A percentile compares a stretch with the other conserved stretches of the same genome.
These are phyloP conservation scores for Gossypium trilobum DNA, from an alignment of 441 rosid species.

Conservation along the genomic window DNA sequence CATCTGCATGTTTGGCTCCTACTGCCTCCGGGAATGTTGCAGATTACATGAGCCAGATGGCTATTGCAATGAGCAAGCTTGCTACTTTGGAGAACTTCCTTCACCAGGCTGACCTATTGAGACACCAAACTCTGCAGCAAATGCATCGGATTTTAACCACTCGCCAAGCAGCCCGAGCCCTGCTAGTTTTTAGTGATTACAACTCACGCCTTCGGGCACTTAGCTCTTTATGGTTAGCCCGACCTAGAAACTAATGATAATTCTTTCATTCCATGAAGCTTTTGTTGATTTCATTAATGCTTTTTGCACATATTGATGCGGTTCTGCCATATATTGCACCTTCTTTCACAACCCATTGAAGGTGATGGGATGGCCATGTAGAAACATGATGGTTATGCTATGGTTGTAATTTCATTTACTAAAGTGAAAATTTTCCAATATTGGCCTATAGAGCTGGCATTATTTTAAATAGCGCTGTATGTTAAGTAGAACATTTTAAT, in stretches of 20 bases:
- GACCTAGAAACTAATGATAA: constrained; percentile 49
- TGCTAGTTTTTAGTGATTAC: constrained; percentile 72
- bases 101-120: constrained; percentile 87
- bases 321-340: not conserved
- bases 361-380: not conserved
- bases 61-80: constrained; percentile 76
- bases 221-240: constrained; percentile 83
- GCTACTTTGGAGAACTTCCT: constrained; percentile 78
- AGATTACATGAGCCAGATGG: constrained; percentile 89
- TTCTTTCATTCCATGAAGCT: not conserved
- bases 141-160: constrained; percentile 73
- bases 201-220: constrained; percentile 77
- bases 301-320: not conserved
- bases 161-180: constrained; percentile 79
- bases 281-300: not conserved
- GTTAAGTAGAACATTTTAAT: not conserved
- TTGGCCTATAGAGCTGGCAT: not conserved
- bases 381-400: too few relatives aligned
- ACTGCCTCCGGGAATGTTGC: constrained; percentile 59
- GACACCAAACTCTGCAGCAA: constrained; percentile 87
- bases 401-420: not conserved
- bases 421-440: not conserved
- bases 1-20: constrained; percentile 56
- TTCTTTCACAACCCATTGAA: not conserved
- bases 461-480: not conserved